phyloP scores from a whole-genome alignment of 1,284 basidiomycete genomes.

The Puccinia hordei region DNA sequence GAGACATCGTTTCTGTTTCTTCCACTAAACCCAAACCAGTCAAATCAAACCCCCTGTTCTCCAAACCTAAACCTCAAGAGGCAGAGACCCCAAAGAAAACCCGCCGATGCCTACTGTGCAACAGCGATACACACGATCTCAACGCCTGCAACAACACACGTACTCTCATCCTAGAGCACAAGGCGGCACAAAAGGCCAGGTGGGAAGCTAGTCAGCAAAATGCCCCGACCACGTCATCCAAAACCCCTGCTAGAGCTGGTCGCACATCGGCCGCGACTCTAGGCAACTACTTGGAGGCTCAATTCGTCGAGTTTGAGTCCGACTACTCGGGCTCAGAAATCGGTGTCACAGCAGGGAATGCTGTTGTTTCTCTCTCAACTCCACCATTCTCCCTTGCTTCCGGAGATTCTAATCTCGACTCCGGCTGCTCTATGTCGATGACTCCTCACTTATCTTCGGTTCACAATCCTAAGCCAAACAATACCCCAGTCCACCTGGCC shows the following conservation, averaged over 20 bases:
- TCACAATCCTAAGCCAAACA: not conserved
- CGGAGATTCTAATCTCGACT: slow-evolving; percentile 10
- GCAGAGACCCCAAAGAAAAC: no score
- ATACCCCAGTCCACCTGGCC: not conserved
- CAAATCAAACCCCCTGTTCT: no score
- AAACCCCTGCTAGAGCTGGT: no score
- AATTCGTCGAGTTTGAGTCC: no score
- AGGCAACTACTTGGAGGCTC: no score
- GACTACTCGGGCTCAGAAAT: not conserved
- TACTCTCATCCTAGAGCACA: not conserved
- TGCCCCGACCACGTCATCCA: not conserved
- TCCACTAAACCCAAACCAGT: not conserved
- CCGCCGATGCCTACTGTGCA: no score
- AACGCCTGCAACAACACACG: not conserved
- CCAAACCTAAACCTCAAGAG: not conserved
- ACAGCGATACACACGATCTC: not conserved
- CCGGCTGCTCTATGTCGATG: no score
- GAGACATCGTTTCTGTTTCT: not conserved
- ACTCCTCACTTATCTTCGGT: not conserved
- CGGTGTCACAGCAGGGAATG: not conserved
- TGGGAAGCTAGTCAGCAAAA: not conserved
- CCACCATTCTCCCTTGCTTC: no score
- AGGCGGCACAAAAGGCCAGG: not conserved
- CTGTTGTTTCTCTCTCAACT: no score
- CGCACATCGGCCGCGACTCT: no score